Percentiles rank a stretch among this genome's conserved stretches.
Evolutionary conservation across 805 yeast genomes (phyloP).

Genomic region (Wickerhamomyces strasburgensis): DNA sequence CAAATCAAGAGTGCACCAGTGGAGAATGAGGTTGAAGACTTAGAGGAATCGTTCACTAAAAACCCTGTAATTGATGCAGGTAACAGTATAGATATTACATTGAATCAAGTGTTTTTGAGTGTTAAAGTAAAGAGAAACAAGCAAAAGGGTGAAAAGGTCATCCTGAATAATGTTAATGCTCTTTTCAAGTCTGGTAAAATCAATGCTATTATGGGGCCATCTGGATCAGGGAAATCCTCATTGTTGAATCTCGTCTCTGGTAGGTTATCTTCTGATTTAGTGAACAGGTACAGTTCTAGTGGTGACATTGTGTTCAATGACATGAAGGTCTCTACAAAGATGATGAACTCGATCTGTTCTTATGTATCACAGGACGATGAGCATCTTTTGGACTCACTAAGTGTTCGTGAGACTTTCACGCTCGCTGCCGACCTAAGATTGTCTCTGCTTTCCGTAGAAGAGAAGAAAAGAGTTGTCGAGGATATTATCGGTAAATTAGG

Average conservation of each 20-base stretch:
- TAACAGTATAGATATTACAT: slow-evolving; percentile 14
- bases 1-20: slow-evolving; percentile 12
- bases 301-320: slow-evolving; percentile 46
- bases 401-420: slow-evolving; percentile 72
- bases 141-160: slow-evolving; percentile 12
- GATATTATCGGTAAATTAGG: slow-evolving; percentile 59
- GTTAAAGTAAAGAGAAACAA: slow-evolving; percentile 9
- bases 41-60: not conserved
- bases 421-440: slow-evolving; percentile 69
- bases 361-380: slow-evolving; percentile 83
- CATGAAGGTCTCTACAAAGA: slow-evolving; percentile 29
- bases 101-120: slow-evolving; percentile 14
- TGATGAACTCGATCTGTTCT: slow-evolving; percentile 51
- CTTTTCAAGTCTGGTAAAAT: slow-evolving; percentile 35
- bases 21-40: slow-evolving; percentile 1
- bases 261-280: slow-evolving; percentile 37
- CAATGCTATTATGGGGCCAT: slow-evolving; percentile 78
- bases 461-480: slow-evolving; percentile 46
- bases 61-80: too few species aligned
- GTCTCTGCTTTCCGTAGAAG: slow-evolving; percentile 36
- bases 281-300: slow-evolving; percentile 24
- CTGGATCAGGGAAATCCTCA: slow-evolving; percentile 76
- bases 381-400: slow-evolving; percentile 61
- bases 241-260: slow-evolving; percentile 60
- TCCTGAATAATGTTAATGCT: slow-evolving; percentile 19